A percentile compares a stretch with the other conserved stretches of the same genome.
Evolutionary conservation across 345 rosid genomes (phyloP).

Genomic region (Salix koriyanagi): DNA sequence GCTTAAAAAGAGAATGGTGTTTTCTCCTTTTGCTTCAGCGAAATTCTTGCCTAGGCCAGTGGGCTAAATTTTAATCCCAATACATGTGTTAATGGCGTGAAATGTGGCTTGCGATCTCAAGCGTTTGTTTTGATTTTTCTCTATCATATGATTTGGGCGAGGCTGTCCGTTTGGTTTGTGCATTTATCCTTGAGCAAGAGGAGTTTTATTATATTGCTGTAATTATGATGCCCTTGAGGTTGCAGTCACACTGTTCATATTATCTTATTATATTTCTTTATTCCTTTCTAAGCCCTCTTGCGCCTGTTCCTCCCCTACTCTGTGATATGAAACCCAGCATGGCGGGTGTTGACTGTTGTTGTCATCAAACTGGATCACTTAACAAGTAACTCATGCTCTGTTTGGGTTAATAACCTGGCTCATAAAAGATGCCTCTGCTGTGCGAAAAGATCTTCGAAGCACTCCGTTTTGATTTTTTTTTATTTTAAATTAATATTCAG

Average conservation of each 20-base stretch:
- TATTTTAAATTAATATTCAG: no score
- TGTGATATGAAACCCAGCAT: no score
- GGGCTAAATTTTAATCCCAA: slow-evolving; percentile 22
- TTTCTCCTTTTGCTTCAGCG: slow-evolving; percentile 27
- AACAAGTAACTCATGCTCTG: no score
- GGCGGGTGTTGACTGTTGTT: no score
- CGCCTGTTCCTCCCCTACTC: no score
- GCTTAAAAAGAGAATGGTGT: slow-evolving; percentile 17
- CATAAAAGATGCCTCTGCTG: no score
- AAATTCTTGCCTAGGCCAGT: slow-evolving; percentile 40
- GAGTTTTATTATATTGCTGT: slow-evolving; percentile 31
- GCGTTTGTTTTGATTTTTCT: slow-evolving; percentile 20
- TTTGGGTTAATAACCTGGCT: no score
- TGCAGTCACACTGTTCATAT: slow-evolving; percentile 30
- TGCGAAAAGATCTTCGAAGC: no score
- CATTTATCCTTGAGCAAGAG: slow-evolving; percentile 38
- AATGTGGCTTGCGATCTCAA: slow-evolving; percentile 30
- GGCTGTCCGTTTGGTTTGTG: slow-evolving; percentile 28
- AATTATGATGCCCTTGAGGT: slow-evolving; percentile 20
- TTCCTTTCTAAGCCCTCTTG: slow-evolving; percentile 4
- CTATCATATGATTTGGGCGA: slow-evolving; percentile 30
- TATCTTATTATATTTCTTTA: slow-evolving; percentile 10
- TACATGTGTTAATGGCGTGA: slow-evolving; percentile 26
- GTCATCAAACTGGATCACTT: no score
- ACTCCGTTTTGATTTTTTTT: no score